Percentiles rank a stretch among this genome's conserved stretches.
These are phyloP conservation scores for Camelina laxa DNA, from an alignment of 345 rosid genomes.

Conservation along the genomic window DNA sequence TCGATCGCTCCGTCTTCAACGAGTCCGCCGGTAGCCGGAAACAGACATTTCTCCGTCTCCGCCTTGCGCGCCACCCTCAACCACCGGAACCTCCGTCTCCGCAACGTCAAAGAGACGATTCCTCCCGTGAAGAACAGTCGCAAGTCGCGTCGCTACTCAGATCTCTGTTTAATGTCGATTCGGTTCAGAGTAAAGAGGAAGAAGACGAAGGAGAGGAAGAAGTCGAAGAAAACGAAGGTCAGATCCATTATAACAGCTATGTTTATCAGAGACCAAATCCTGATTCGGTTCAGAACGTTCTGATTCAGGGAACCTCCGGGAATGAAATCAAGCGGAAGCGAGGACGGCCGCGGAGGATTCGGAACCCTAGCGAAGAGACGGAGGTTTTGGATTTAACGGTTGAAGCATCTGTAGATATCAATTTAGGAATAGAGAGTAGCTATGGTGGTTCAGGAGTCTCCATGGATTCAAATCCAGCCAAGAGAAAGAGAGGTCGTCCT, in stretches of 20 bases:
- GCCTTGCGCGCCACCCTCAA: conserved; percentile 62
- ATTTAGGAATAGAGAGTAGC: conserved; percentile 24
- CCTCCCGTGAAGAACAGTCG: conserved; percentile 56
- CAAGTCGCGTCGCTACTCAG: conserved; percentile 56
- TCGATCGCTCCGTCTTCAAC: conserved; percentile 90
- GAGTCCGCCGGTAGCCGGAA: conserved; percentile 96
- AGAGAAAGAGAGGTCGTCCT: conserved; percentile 79
- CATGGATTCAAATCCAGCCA: conserved; percentile 34
- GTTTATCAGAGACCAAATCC: conserved; percentile 32
- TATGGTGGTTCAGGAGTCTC: conserved; percentile 21
- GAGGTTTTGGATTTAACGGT: conserved; percentile 5
- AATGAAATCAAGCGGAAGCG: conserved; percentile 57
- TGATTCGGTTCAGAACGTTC: conserved; percentile 30
- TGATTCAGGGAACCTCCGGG: conserved; percentile 38
- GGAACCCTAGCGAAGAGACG: conserved; percentile 34
- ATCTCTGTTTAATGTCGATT: conserved; percentile 60
- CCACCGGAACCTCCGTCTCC: conserved; percentile 39
- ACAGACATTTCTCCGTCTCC: conserved; percentile 90
- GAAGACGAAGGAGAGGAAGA: conserved; percentile 37
- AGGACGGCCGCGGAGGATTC: conserved; percentile 65
- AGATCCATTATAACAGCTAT: conserved; percentile 38
- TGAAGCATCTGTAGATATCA: conserved; percentile 19
- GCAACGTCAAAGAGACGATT: conserved; percentile 37
- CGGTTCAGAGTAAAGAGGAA: conserved; percentile 33
- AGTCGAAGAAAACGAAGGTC: conserved; percentile 33